phyloP scores from a whole-genome alignment of 805 yeast genomes.

The Hemisphaericaspora nanyangensis region DNA sequence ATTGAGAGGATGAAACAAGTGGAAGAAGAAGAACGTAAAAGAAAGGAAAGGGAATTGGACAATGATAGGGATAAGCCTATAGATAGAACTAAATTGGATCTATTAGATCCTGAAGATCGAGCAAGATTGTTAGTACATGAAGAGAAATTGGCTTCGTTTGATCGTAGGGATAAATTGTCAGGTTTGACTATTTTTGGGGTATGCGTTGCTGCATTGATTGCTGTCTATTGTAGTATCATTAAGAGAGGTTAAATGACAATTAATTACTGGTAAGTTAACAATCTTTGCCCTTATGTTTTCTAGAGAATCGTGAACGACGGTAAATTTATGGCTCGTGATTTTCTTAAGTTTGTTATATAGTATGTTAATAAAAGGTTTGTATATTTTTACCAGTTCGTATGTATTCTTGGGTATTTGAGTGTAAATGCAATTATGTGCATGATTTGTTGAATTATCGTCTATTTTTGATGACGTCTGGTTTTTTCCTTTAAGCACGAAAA shows the following conservation, averaged over 20 bases:
- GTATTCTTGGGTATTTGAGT: no score
- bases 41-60: slow-evolving; percentile 3
- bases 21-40: slow-evolving; percentile 12
- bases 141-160: background rate
- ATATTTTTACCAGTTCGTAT: no score
- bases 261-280: background rate
- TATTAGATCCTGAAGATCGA: slow-evolving; percentile 66
- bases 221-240: slow-evolving; percentile 21
- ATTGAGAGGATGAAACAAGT: slow-evolving; percentile 15
- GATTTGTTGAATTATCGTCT: no score
- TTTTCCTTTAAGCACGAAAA: no score
- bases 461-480: no score
- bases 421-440: no score
- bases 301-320: no score
- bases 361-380: no score
- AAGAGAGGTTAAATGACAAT: slow-evolving; percentile 11
- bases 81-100: slow-evolving; percentile 29
- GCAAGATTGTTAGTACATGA: slow-evolving; percentile 32
- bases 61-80: slow-evolving; percentile 16
- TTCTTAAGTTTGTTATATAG: no score
- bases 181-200: slow-evolving; percentile 25
- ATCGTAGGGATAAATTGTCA: slow-evolving; percentile 1
- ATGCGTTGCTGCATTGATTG: slow-evolving; percentile 28
- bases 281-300: background rate
- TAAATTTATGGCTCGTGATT: no score